Conservation (phyloP, 1,284 basidiomycete species). For the Ceratobasidium sp. region DNA sequence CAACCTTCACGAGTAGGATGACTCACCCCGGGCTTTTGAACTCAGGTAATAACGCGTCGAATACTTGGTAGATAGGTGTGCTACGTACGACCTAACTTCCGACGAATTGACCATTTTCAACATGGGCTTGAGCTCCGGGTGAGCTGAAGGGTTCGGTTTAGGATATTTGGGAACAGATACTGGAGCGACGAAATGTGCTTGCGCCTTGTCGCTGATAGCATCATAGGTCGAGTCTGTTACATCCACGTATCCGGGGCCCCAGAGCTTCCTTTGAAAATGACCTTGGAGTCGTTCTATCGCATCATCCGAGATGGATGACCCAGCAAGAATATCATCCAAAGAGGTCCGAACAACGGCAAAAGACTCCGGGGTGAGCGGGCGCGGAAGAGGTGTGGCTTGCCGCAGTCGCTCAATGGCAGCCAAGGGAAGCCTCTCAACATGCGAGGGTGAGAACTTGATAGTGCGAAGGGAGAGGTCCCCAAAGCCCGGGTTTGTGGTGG, state of each 20-base stretch:
- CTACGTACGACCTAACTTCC: slow-evolving; percentile 42
- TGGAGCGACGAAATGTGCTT: slow-evolving; percentile 11
- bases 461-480: slow-evolving; percentile 17
- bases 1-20: background rate
- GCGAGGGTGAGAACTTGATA: slow-evolving; percentile 22
- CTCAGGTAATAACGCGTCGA: slow-evolving; percentile 45
- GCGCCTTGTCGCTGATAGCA: background rate
- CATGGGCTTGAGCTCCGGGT: slow-evolving; percentile 43
- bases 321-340: background rate
- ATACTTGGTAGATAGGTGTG: slow-evolving; percentile 41
- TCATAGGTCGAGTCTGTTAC: slow-evolving; percentile 21
- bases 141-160: slow-evolving; percentile 30
- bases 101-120: slow-evolving; percentile 32
- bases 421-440: slow-evolving; percentile 19
- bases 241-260: slow-evolving; percentile 43
- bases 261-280: slow-evolving; percentile 25
- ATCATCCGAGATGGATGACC: slow-evolving; percentile 25
- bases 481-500: background rate
- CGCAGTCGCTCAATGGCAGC: slow-evolving; percentile 24
- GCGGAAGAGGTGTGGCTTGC: slow-evolving; percentile 8
- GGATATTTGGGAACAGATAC: slow-evolving; percentile 21
- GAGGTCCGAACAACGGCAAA: background rate
- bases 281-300: slow-evolving; percentile 33
- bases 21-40: slow-evolving; percentile 37
- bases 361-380: slow-evolving; percentile 20